These are phyloP conservation scores for Globisporangium nunn DNA, from an alignment of 352 stramenopile genomes.

Conservation along the genomic window DNA sequence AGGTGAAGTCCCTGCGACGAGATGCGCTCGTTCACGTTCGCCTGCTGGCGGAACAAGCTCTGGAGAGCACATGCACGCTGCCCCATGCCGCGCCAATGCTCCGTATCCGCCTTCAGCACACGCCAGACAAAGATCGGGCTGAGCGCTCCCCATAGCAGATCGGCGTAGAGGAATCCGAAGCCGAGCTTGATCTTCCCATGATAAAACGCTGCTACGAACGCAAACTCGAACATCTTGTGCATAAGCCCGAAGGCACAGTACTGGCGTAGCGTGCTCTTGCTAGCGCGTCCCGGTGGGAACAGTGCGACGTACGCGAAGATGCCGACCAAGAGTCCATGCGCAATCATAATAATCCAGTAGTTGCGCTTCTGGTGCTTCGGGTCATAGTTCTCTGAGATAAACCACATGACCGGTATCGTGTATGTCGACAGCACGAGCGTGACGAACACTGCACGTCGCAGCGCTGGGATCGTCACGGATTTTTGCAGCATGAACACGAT, in stretches of 20 bases:
- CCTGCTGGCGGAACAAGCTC: constrained; percentile 16
- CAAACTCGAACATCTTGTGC: neutral
- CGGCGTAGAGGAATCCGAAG: constrained; percentile 17
- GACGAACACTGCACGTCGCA: constrained; percentile 23
- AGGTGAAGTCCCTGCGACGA: constrained; percentile 39
- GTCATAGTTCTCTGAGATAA: constrained; percentile 2
- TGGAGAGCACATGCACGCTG: constrained; percentile 39
- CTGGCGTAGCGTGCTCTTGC: constrained; percentile 16
- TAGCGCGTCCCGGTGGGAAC: constrained; percentile 2
- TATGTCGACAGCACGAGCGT: constrained; percentile 24
- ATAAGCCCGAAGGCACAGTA: constrained; percentile 18
- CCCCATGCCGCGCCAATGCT: constrained; percentile 65
- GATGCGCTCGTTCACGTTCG: constrained; percentile 28
- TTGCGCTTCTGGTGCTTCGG: neutral
- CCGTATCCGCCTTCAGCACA: constrained; percentile 68
- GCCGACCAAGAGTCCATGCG: constrained; percentile 8
- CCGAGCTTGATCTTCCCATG: constrained; percentile 8
- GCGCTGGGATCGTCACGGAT: constrained; percentile 26
- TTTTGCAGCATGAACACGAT: constrained; percentile 39
- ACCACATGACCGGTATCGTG: constrained; percentile 19
- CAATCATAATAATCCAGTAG: constrained; percentile 5
- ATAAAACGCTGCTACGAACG: constrained; percentile 19
- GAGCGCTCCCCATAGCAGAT: constrained; percentile 18
- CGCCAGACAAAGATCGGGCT: constrained; percentile 57
- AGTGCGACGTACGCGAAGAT: constrained; percentile 9